Percentiles rank a stretch among this genome's conserved stretches.
These are phyloP conservation scores for Mucor sp. DNA, from an alignment of 371 early-diverging fungal species.

Conservation along the genomic window DNA sequence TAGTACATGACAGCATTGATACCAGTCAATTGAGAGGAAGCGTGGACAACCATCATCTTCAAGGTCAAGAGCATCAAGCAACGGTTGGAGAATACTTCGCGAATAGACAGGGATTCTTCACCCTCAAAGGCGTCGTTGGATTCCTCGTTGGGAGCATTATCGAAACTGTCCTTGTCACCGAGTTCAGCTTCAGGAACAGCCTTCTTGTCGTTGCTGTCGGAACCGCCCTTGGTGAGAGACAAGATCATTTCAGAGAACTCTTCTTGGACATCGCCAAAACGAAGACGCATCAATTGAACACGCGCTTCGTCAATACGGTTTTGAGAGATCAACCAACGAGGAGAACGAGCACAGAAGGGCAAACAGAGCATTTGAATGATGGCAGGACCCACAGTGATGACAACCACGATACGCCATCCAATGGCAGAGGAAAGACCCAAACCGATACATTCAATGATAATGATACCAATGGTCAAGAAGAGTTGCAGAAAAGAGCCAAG, in stretches of 20 bases:
- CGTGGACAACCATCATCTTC: constrained; percentile 65
- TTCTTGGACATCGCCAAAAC: constrained; percentile 60
- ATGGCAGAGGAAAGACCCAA: constrained; percentile 60
- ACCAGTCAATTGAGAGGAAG: constrained; percentile 61
- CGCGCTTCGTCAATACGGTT: constrained; percentile 64
- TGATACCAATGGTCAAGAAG: constrained; percentile 77
- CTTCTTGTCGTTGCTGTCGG: constrained; percentile 2
- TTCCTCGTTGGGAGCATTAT: constrained; percentile 37
- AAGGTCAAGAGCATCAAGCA: constrained; percentile 31
- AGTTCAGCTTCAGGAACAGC: constrained; percentile 5
- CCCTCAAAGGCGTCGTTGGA: constrained; percentile 23
- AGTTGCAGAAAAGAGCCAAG: constrained; percentile 77
- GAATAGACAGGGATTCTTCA: constrained; percentile 32
- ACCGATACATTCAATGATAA: constrained; percentile 65
- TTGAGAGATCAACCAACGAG: constrained; percentile 67
- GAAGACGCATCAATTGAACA: constrained; percentile 54
- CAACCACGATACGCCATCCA: constrained; percentile 70
- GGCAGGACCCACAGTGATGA: constrained; percentile 65
- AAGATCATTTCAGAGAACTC: constrained; percentile 66
- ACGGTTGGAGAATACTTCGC: constrained; percentile 38
- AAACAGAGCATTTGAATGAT: constrained; percentile 70
- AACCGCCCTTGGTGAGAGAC: constrained; percentile 36
- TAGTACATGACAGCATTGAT: constrained; percentile 73
- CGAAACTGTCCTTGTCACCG: constrained; percentile 19
- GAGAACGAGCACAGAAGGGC: constrained; percentile 77